Evolutionary conservation across 768 basidiomycete species (phyloP).

Genomic region (Rhodotorula paludigena): DNA sequence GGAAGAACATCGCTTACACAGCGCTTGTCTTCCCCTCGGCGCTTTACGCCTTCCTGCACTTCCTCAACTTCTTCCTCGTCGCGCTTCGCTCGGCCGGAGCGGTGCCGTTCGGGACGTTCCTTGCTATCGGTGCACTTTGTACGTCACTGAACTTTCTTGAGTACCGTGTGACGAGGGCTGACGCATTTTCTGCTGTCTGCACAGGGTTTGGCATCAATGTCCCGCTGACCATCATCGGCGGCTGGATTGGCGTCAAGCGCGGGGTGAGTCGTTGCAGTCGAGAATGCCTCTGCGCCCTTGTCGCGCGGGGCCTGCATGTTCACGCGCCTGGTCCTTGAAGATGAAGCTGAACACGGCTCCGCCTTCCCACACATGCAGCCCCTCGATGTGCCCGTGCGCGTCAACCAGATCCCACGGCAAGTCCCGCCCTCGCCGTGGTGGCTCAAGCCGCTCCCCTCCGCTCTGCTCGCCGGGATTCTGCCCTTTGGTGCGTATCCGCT

Average conservation of each 20-base stretch:
- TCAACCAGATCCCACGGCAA: constrained; percentile 91
- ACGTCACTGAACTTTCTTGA: too few relatives aligned
- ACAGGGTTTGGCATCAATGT: constrained; percentile 87
- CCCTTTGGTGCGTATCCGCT: constrained; percentile 60
- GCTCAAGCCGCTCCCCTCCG: constrained; percentile 41
- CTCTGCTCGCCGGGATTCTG: constrained; percentile 79
- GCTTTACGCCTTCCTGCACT: constrained; percentile 76
- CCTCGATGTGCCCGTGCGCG: constrained; percentile 75
- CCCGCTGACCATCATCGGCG: constrained; percentile 77
- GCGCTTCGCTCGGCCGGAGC: constrained; percentile 83
- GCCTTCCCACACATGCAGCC: too few relatives aligned
- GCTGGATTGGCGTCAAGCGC: constrained; percentile 77
- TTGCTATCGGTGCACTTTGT: constrained; percentile 29
- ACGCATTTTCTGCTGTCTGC: too few relatives aligned
- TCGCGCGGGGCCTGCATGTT: not conserved
- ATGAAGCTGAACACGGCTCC: too few relatives aligned
- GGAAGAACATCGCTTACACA: constrained; percentile 79
- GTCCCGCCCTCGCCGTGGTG: constrained; percentile 69
- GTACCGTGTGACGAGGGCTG: too few relatives aligned
- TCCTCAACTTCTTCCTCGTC: constrained; percentile 86
- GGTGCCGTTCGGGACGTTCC: constrained; percentile 71
- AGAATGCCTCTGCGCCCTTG: not conserved
- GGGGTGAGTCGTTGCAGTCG: constrained; percentile 57
- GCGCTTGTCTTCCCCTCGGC: constrained; percentile 83
- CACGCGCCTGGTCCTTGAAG: not conserved